Evolutionary conservation across 305 asterid genomes (phyloP), one percentile per base, ranked within the genome.

Genomic region (Solanum hybrid): DNA sequence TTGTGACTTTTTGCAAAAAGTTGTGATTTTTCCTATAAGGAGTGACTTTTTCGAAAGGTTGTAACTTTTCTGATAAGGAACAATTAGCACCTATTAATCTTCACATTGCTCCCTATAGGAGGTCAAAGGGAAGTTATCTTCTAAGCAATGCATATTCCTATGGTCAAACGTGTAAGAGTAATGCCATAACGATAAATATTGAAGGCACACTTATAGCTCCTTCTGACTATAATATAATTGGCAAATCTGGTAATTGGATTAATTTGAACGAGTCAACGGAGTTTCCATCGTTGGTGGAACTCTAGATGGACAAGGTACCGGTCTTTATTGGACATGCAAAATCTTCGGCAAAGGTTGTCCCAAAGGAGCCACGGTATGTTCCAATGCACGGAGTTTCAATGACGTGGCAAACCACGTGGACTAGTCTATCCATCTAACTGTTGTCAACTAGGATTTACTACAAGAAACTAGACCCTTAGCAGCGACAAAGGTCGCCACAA

Each of bases 191-290:
- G 34, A 32, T 32, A 32, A 32, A 32, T 32, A 32, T 32, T 60
- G 93, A 90, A 64, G 95, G 96, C 75, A 94, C 94, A 14, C 94
- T 95, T 72, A 89, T 94, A 3, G 94, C 96, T n/a, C 97, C 96
- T 0, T 51, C 91, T 13, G 92, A 93, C 88, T 94, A 92, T 90
- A 88, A 92, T 8, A 92, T 91, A 72, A 31, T 91, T 31, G 95
- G 95, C 1, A 76, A 87, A 4, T 84, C 88, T 10, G 90, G 89
- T 0, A 90, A 91, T n/a, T 95, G 95, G 95, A 85, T 95, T 51
- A 82, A 27, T 93, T 95, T 22, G 92, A 93, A 10, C 88, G 86
- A 15, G 93, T 87, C 31, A 90, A 89, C 7, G 94, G 95, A 15
- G 86, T 95, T 45, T 89, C 94, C 3, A 36, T 95, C 24, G 19